Evolutionary conservation across 2,329 filamentous ascomycete species (phyloP).

Genomic region (Alternaria postmessia): DNA sequence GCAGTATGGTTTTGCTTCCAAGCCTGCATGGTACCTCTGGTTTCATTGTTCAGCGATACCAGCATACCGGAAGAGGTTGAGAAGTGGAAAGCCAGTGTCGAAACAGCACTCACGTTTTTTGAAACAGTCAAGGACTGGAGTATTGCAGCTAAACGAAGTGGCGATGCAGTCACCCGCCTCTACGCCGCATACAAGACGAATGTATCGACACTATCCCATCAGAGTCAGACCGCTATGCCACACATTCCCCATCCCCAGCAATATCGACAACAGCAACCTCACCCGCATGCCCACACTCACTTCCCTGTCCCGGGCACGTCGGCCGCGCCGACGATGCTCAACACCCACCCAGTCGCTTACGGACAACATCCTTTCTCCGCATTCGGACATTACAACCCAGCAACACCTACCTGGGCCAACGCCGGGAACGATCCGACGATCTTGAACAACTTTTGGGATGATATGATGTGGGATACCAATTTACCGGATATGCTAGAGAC

Average conservation of each 20-base stretch:
- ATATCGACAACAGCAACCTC: constrained; percentile 16
- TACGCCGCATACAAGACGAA: constrained; percentile 53
- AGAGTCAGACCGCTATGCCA: constrained; percentile 23
- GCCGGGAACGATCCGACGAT: constrained; percentile 36
- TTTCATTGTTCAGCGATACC: constrained; percentile 75
- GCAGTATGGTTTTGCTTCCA: constrained; percentile 85
- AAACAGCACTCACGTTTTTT: constrained; percentile 54
- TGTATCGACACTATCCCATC: constrained; percentile 23
- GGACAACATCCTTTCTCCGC: constrained; percentile 4
- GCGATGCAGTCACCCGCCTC: constrained; percentile 52
- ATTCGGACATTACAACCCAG: constrained; percentile 37
- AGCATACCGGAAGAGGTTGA: constrained; percentile 50
- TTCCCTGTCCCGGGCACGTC: constrained; percentile 23
- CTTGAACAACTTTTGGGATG: constrained; percentile 51
- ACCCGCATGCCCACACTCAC: constrained; percentile 20
- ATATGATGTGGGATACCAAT: constrained; percentile 54
- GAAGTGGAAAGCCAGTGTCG: constrained; percentile 53
- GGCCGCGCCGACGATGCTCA: constrained; percentile 21
- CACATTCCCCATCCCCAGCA: constrained; percentile 16
- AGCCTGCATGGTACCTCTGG: constrained; percentile 78
- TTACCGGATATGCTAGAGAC: constrained; percentile 49
- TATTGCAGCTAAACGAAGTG: constrained; percentile 55
- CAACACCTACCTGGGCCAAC: constrained; percentile 36
- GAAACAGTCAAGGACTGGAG: constrained; percentile 55
- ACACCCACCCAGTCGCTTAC: constrained; percentile 18